These are phyloP conservation scores for Pluteus cervinus DNA, from an alignment of 768 basidiomycete species.

Conservation along the genomic window DNA sequence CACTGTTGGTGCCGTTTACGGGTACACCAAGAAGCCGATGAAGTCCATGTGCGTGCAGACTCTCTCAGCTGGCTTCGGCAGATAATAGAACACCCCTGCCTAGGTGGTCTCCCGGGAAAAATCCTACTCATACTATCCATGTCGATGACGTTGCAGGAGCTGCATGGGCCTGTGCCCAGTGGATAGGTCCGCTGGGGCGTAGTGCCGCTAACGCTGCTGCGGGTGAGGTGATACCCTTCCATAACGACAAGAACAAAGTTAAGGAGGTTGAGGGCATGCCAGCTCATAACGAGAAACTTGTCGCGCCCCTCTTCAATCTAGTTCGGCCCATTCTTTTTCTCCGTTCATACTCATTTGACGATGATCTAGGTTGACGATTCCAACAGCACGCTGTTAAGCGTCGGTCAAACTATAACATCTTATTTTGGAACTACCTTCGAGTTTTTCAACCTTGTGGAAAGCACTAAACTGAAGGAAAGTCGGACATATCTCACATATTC, in stretches of 20 bases:
- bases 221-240: slow-evolving; percentile 60
- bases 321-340: slow-evolving; percentile 29
- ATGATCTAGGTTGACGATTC: slow-evolving; percentile 64
- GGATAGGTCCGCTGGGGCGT: slow-evolving; percentile 65
- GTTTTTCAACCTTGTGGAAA: slow-evolving; percentile 69
- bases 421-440: slow-evolving; percentile 78
- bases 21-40: slow-evolving; percentile 79
- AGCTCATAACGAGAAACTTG: slow-evolving; percentile 46
- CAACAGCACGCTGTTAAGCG: slow-evolving; percentile 59
- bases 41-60: slow-evolving; percentile 60
- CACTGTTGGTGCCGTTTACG: slow-evolving; percentile 75
- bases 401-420: slow-evolving; percentile 60
- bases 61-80: slow-evolving; percentile 1
- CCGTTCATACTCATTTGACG: slow-evolving; percentile 6
- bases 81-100: slow-evolving; percentile 9
- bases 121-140: slow-evolving; percentile 72
- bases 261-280: slow-evolving; percentile 59
- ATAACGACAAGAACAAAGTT: slow-evolving; percentile 66
- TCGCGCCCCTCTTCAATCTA: slow-evolving; percentile 80
- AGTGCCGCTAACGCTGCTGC: slow-evolving; percentile 57
- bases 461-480: slow-evolving; percentile 58
- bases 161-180: slow-evolving; percentile 68
- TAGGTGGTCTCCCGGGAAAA: slow-evolving; percentile 79
- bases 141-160: slow-evolving; percentile 75
- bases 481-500: background rate